These are phyloP conservation scores for Millerozyma miso DNA, from an alignment of 805 yeast genomes.

Conservation along the genomic window DNA sequence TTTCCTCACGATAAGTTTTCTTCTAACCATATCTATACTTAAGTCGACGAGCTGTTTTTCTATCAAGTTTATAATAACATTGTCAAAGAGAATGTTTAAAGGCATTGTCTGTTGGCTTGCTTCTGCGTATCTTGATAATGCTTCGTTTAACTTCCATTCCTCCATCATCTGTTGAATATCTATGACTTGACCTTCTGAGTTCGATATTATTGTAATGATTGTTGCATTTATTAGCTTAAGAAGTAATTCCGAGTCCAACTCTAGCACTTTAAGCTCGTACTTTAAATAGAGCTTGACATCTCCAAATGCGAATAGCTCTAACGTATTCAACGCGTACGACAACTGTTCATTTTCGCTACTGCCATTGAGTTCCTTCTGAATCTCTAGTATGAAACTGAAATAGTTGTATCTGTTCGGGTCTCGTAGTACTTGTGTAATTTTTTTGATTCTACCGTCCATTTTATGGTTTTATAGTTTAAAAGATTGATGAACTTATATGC, in stretches of 20 bases:
- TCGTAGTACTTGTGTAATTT: not conserved
- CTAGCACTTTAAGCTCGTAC: conserved; percentile 13
- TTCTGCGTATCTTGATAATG: conserved; percentile 1
- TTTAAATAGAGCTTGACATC: conserved; percentile 19
- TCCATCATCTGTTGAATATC: conserved; percentile 11
- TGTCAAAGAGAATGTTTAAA: conserved; percentile 11
- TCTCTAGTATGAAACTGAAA: not conserved
- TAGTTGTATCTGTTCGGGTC: conserved; percentile 3
- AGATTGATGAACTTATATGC: no score
- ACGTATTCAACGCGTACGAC: conserved; percentile 16
- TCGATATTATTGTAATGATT: conserved; percentile 19
- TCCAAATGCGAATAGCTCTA: conserved; percentile 40
- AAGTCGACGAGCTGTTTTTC: conserved; percentile 20
- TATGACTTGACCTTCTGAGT: conserved; percentile 15
- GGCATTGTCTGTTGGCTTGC: conserved; percentile 7
- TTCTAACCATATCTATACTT: conserved; percentile 24
- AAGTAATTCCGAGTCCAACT: conserved; percentile 9
- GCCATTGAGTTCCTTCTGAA: not conserved
- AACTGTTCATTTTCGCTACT: not conserved
- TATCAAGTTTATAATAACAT: conserved; percentile 20
- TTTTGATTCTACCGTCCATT: not conserved
- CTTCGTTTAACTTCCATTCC: conserved; percentile 10
- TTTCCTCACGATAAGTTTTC: conserved; percentile 13
- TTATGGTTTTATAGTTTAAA: no score
- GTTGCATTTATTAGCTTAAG: conserved; percentile 26